phyloP scores from a whole-genome alignment of 352 stramenopile species.

The Globisporangium nagaii region DNA sequence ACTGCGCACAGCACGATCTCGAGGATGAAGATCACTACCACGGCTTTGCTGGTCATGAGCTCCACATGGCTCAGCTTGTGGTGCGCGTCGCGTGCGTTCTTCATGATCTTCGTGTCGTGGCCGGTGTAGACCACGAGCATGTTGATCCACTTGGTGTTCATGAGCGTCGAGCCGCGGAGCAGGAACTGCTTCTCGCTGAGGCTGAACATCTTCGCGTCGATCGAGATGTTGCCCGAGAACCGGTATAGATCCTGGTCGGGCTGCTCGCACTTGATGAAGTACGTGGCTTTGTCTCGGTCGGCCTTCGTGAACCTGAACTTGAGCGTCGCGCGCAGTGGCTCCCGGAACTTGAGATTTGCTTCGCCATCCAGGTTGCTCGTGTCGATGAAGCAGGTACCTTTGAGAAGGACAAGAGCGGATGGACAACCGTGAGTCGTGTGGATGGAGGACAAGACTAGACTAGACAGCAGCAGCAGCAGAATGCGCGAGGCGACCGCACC shows the following conservation, averaged over 20 bases:
- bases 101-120: constrained; percentile 90
- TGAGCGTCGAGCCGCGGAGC: constrained; percentile 60
- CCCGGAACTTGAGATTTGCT: constrained; percentile 67
- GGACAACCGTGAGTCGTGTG: too few species aligned
- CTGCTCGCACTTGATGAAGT: constrained; percentile 74
- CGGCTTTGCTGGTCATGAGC: constrained; percentile 60
- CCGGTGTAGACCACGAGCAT: constrained; percentile 76
- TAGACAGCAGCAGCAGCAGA: too few species aligned
- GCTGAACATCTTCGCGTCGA: constrained; percentile 51
- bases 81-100: constrained; percentile 74
- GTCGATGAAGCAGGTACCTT: constrained; percentile 75
- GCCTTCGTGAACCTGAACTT: constrained; percentile 21
- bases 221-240: constrained; percentile 65
- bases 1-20: constrained; percentile 65
- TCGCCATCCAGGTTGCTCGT: constrained; percentile 82
- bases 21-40: constrained; percentile 74
- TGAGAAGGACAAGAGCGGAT: background rate
- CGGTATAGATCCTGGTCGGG: constrained; percentile 75
- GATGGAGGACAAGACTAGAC: too few species aligned
- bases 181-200: constrained; percentile 79
- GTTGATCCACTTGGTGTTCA: constrained; percentile 76
- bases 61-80: constrained; percentile 86
- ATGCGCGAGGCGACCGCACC: too few species aligned
- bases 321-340: constrained; percentile 34
- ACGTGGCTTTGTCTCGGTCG: constrained; percentile 37